Conservation (phyloP, 257 asterid genomes). For the Coffea eugenioides region DNA sequence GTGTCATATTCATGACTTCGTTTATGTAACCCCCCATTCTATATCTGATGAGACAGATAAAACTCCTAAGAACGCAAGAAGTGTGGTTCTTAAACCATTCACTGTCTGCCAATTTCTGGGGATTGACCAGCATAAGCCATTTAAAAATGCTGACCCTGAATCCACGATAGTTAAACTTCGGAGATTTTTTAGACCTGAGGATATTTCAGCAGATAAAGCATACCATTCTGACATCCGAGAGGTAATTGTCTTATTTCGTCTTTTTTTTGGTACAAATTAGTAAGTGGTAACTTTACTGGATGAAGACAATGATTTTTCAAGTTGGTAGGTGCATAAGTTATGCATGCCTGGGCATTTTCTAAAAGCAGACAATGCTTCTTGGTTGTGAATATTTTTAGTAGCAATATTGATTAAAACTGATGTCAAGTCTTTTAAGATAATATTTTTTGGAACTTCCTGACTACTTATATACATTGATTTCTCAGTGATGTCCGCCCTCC, state of each 20-base stretch:
- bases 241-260: slow-evolving; percentile 12
- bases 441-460: background rate
- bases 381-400: background rate
- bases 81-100: slow-evolving; percentile 8
- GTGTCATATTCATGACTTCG: slow-evolving; percentile 16
- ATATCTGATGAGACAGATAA: background rate
- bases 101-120: slow-evolving; percentile 19
- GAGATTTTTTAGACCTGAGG: slow-evolving; percentile 30
- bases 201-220: slow-evolving; percentile 25
- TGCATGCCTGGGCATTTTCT: background rate
- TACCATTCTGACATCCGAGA: slow-evolving; percentile 26
- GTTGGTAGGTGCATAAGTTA: background rate
- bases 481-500: background rate
- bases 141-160: slow-evolving; percentile 9
- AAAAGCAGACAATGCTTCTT: background rate
- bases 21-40: slow-evolving; percentile 7
- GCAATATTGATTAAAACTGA: background rate
- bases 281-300: background rate
- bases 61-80: background rate
- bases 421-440: background rate
- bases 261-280: background rate
- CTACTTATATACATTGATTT: background rate
- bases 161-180: slow-evolving; percentile 8
- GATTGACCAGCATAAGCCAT: slow-evolving; percentile 3
- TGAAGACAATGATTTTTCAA: background rate